These are phyloP conservation scores for Aspergillus bertholletiae DNA, from an alignment of 495 filamentous ascomycete genomes.

Conservation along the genomic window DNA sequence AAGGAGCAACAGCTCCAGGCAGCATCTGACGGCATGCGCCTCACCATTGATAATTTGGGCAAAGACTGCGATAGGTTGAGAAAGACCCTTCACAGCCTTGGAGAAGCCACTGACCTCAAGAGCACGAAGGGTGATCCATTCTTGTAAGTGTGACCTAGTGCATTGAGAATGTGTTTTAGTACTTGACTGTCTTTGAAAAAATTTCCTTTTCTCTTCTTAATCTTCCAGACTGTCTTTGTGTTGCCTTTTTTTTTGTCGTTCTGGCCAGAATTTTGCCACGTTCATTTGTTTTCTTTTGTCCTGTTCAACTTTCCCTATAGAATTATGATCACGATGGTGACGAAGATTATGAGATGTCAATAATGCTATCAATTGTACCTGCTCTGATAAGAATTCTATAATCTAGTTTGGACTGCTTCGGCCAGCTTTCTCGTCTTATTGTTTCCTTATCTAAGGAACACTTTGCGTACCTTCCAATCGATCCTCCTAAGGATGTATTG, in stretches of 20 bases:
- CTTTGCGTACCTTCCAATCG: constrained; percentile 55
- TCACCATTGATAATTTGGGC: constrained; percentile 49
- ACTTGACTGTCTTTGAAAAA: constrained; percentile 13
- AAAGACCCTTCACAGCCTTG: constrained; percentile 55
- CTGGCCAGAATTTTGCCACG: constrained; percentile 1
- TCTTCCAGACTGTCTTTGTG: constrained; percentile 15
- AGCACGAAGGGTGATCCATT: constrained; percentile 56
- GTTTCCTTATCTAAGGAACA: constrained; percentile 54
- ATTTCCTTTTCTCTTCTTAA: constrained; percentile 13
- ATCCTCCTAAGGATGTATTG: constrained; percentile 49
- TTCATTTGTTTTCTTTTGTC: constrained; percentile 17
- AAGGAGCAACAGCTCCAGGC: constrained; percentile 50
- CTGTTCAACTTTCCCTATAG: constrained; percentile 24
- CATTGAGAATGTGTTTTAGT: constrained; percentile 21
- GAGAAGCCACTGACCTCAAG: constrained; percentile 58
- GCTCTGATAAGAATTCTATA: constrained; percentile 39
- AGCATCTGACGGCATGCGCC: constrained; percentile 47
- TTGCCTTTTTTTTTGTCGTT: constrained; percentile 6
- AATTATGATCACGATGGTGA: constrained; percentile 23
- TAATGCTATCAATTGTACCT: constrained; percentile 37
- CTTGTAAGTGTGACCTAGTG: constrained; percentile 57
- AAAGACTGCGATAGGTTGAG: constrained; percentile 54
- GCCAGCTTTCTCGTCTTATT: constrained; percentile 54
- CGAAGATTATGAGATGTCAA: constrained; percentile 28
- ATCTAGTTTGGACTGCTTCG: constrained; percentile 58